Evolutionary conservation across 1,284 basidiomycete species (phyloP).

Genomic region (Malassezia equina): DNA sequence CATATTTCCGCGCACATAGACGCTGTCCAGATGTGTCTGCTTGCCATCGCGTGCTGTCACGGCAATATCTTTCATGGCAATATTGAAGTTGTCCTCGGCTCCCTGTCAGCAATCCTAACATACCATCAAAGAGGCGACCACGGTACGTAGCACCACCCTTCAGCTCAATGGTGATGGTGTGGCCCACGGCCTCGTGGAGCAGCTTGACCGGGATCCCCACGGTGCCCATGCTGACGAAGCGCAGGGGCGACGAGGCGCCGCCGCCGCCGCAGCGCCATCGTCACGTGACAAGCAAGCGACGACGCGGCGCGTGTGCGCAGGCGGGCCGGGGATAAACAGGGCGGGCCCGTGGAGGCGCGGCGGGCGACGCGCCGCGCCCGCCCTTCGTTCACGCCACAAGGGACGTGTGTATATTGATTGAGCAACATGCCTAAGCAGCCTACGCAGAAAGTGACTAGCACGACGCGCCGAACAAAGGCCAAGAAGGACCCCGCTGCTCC

Average conservation of each 20-base stretch:
- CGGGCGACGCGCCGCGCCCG: background rate
- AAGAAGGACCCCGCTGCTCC: constrained; percentile 63
- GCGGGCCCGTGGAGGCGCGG: constrained; percentile 5
- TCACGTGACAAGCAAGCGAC: background rate
- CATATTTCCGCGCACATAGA: constrained; percentile 97
- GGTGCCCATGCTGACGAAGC: constrained; percentile 24
- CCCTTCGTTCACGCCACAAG: background rate
- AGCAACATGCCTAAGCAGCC: constrained; percentile 36
- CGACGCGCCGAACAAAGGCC: constrained; percentile 33
- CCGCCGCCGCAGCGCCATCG: background rate
- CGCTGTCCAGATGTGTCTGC: constrained; percentile 97
- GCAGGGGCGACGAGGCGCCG: background rate
- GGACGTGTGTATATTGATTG: background rate
- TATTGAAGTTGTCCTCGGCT: constrained; percentile 98
- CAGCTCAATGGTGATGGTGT: constrained; percentile 91
- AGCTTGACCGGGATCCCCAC: constrained; percentile 50
- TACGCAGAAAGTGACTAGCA: constrained; percentile 33
- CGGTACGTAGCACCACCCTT: constrained; percentile 95
- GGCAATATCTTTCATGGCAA: constrained; percentile 90
- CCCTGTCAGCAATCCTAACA: constrained; percentile 9
- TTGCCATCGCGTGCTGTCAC: constrained; percentile 96
- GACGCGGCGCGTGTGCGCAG: background rate
- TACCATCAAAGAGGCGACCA: constrained; percentile 79
- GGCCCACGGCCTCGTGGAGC: constrained; percentile 62
- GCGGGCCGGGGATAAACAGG: constrained; percentile 1